Evolutionary conservation across 768 basidiomycete genomes (phyloP), one percentile per base, ranked within the genome.

Genomic region (Jaapia argillacea): DNA sequence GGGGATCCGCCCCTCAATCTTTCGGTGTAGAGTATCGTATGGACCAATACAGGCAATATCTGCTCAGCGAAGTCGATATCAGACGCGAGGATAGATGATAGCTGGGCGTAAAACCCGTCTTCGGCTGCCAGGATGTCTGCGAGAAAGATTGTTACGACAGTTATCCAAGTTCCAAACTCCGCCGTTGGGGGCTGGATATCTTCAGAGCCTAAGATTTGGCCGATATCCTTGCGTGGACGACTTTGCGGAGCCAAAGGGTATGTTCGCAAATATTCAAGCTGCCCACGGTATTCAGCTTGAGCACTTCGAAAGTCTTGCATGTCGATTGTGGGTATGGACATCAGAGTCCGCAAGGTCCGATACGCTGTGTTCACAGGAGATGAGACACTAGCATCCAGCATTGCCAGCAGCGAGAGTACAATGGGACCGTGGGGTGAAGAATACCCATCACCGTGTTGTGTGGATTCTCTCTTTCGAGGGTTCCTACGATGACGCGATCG

Each of bases 31-130:
- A 98, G 69, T 3, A 84, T 48, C 1, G 72, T 71, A 51, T 90
- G 81, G 13, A 93, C 77, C 24, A 96, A 67, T 23, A 85, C 62
- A 0, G 93, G 89, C 4, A 94, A 64, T 13, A 84, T 59, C 43
- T 78, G 64, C 46, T 78, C 72, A 0, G 87, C 79, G 46, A 92
- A 82, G 4, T 55, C 51, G 3, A 68, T 49, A 45, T 82, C 74
- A 2, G 65, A 61, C 33, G 64, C 57, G 18, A 93, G 58, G 21
- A 92, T 72, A 1, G 74, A 61, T 1, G 63, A 60, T 1, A 96
- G 65, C 40, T 84, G 81, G 5, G 72, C 75, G 53, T 81, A 96
- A 58, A 91, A 85, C 0, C 64, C 49, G 51, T 78, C 77, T 18
- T 56, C 56, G 5, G 51, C 51, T 13, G 77, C 68, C n/a, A 90